These are phyloP conservation scores for Platanus orientalis DNA, from an alignment of 164 flowering plant species.

Conservation along the genomic window DNA sequence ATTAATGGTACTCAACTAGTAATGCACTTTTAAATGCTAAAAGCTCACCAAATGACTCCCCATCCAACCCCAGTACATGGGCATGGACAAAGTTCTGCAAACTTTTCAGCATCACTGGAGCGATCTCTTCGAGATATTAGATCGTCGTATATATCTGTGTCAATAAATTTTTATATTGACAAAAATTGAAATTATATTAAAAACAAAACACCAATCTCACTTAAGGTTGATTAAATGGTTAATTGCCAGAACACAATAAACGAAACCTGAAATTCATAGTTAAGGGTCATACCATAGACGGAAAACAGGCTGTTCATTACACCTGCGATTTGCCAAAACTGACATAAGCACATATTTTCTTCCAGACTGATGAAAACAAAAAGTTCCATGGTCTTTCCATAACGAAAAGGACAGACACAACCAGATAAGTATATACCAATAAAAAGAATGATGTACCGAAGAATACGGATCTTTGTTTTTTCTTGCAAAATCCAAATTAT, in stretches of 20 bases:
- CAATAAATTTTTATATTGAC: not conserved
- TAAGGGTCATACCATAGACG: slow-evolving; percentile 55
- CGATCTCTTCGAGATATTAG: slow-evolving; percentile 80
- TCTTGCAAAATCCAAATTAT: slow-evolving; percentile 85
- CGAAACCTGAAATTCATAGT: not conserved
- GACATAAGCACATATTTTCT: slow-evolving; percentile 6
- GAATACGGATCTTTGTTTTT: slow-evolving; percentile 54
- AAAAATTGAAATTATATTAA: not conserved
- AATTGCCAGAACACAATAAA: not conserved
- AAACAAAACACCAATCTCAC: not conserved
- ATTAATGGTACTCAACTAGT: not conserved
- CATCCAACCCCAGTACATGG: slow-evolving; percentile 81
- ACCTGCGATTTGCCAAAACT: slow-evolving; percentile 41
- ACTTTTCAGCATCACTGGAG: slow-evolving; percentile 92
- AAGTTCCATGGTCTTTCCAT: not conserved
- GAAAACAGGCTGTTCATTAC: slow-evolving; percentile 95
- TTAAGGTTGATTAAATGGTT: not conserved
- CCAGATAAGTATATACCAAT: slow-evolving; percentile 53
- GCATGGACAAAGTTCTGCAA: slow-evolving; percentile 86
- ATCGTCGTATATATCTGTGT: slow-evolving; percentile 88
- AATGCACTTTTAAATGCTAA: not conserved
- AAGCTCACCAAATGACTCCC: slow-evolving; percentile 80
- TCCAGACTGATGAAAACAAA: not conserved
- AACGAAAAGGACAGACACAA: too few relatives aligned
- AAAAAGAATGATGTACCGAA: slow-evolving; percentile 85